A percentile compares a stretch with the other conserved stretches of the same genome.
phyloP scores from a whole-genome alignment of 2,329 filamentous ascomycete species.

The Exophiala sp. region DNA sequence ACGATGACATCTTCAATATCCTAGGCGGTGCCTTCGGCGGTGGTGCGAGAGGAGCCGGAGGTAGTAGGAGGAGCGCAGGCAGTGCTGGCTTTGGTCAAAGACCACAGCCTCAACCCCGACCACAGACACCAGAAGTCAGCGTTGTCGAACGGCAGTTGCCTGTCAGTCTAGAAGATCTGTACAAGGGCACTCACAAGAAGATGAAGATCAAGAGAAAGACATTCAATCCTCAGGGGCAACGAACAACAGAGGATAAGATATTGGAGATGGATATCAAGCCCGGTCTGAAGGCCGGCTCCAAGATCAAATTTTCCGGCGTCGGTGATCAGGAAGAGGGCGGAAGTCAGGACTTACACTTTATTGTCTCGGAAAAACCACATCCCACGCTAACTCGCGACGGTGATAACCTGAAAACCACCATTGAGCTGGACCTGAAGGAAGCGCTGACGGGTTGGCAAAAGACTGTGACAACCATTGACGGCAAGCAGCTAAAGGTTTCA shows the following conservation, averaged over 20 bases:
- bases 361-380: constrained; percentile 90
- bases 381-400: constrained; percentile 77
- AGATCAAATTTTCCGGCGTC: constrained; percentile 97
- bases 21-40: constrained; percentile 43
- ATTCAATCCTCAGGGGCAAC: constrained; percentile 78
- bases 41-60: constrained; percentile 35
- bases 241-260: constrained; percentile 79
- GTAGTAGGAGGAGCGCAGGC: constrained; percentile 38
- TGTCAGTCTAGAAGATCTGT: constrained; percentile 82
- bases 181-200: constrained; percentile 83
- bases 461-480: constrained; percentile 89
- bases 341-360: constrained; percentile 90
- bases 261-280: constrained; percentile 93
- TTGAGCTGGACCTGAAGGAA: constrained; percentile 86
- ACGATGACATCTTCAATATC: constrained; percentile 53
- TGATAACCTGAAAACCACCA: constrained; percentile 72
- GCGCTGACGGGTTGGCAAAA: constrained; percentile 88
- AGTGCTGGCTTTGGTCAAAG: constrained; percentile 12
- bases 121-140: constrained; percentile 71
- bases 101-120: constrained; percentile 24
- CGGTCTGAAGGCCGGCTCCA: constrained; percentile 91
- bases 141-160: constrained; percentile 80
- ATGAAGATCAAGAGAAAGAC: constrained; percentile 98
- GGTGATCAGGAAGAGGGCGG: constrained; percentile 96
- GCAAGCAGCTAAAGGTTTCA: constrained; percentile 72